Conservation (phyloP, 1,139 yeast species). For the Debaryomyces coudertii region DNA sequence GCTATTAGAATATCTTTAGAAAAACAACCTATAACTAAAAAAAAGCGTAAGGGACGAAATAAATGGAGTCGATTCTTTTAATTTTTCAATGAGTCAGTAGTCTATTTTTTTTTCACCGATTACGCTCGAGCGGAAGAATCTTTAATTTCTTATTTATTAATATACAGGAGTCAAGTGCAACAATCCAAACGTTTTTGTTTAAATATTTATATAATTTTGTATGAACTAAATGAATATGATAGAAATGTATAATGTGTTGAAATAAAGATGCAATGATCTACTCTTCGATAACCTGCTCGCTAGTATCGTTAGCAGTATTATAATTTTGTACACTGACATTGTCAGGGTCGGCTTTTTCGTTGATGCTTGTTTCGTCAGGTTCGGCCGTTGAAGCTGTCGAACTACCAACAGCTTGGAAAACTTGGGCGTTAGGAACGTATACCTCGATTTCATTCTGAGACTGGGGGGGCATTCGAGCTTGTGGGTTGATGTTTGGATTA, state of each 20-base stretch:
- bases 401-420: conserved; percentile 9
- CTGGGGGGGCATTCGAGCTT: neutral
- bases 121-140: conserved; percentile 15
- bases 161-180: neutral
- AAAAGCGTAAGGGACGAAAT: neutral
- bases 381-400: neutral
- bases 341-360: conserved; percentile 6
- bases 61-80: conserved; percentile 4
- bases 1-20: neutral
- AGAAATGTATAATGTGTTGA: neutral
- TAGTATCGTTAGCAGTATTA: neutral
- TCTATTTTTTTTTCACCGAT: conserved; percentile 7
- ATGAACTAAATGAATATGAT: conserved; percentile 4
- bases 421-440: neutral
- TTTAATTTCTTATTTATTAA: neutral
- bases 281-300: neutral
- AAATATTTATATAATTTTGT: neutral
- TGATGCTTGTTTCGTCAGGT: conserved; percentile 4
- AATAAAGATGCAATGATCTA: conserved; percentile 2
- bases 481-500: conserved; percentile 8
- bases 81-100: conserved; percentile 12
- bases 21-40: neutral
- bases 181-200: neutral
- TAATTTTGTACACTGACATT: neutral
- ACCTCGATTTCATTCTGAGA: neutral